Percentiles rank a stretch among this genome's conserved stretches.
phyloP scores from a whole-genome alignment of 192 early-diverging fungal genomes.

The Coemansia sp. region DNA sequence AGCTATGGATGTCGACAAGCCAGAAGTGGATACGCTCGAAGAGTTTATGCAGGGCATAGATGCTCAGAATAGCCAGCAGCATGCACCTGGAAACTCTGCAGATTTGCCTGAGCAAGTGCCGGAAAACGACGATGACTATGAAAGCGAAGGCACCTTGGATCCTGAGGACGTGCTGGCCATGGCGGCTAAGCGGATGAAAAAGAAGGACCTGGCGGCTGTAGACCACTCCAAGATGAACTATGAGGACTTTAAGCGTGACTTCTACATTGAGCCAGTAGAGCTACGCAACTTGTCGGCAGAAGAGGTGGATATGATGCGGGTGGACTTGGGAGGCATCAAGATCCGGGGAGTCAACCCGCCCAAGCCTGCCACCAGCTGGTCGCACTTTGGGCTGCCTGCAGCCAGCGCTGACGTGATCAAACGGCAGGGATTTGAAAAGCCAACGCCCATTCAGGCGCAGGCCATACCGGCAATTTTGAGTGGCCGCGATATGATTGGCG shows the following conservation, averaged over 20 bases:
- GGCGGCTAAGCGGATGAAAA: slow-evolving; percentile 83
- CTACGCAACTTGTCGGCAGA: slow-evolving; percentile 74
- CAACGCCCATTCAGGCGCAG: slow-evolving; percentile 89
- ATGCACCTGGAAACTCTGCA: slow-evolving; percentile 5
- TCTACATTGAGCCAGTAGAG: slow-evolving; percentile 95
- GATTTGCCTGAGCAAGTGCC: not conserved
- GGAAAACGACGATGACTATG: slow-evolving; percentile 54
- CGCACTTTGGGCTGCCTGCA: slow-evolving; percentile 90
- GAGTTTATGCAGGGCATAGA: slow-evolving; percentile 86
- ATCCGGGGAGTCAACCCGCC: slow-evolving; percentile 88
- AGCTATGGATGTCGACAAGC: slow-evolving; percentile 46
- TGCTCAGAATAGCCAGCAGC: slow-evolving; percentile 57
- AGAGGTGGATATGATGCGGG: slow-evolving; percentile 79
- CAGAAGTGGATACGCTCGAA: slow-evolving; percentile 72
- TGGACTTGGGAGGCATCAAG: slow-evolving; percentile 90
- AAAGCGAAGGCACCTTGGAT: slow-evolving; percentile 49
- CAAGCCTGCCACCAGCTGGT: slow-evolving; percentile 92
- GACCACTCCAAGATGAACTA: slow-evolving; percentile 86
- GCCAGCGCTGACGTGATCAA: slow-evolving; percentile 56
- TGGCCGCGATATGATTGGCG: slow-evolving; percentile 92
- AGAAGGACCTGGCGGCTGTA: slow-evolving; percentile 84
- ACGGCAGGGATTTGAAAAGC: slow-evolving; percentile 66
- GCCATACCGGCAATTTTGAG: slow-evolving; percentile 95
- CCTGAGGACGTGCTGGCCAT: slow-evolving; percentile 71
- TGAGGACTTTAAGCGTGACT: slow-evolving; percentile 85